Evolutionary conservation across 2,329 filamentous ascomycete genomes (phyloP).

Genomic region (Plectosphaerella plurivora): DNA sequence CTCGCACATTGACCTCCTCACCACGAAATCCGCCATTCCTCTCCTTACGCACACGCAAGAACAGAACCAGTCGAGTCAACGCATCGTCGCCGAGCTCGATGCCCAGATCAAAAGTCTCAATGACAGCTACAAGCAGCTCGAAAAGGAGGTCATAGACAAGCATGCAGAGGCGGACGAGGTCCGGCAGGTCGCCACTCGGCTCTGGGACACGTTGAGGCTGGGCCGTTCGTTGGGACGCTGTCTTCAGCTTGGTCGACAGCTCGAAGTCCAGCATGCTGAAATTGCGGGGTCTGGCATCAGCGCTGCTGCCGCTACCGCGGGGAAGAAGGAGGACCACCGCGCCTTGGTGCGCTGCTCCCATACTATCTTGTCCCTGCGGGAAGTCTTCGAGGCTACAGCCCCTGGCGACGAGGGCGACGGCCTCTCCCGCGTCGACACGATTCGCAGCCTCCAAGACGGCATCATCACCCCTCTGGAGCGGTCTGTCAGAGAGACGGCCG

Average conservation of each 20-base stretch:
- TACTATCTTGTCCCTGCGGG: conserved; percentile 70
- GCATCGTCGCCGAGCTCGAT: conserved; percentile 72
- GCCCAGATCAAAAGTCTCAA: conserved; percentile 75
- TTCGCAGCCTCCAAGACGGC: conserved; percentile 65
- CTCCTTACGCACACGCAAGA: conserved; percentile 73
- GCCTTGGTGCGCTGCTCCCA: conserved; percentile 79
- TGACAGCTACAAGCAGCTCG: conserved; percentile 78
- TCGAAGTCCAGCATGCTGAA: conserved; percentile 82
- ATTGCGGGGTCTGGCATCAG: conserved; percentile 37
- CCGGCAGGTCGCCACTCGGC: conserved; percentile 66
- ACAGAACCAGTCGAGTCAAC: conserved; percentile 67
- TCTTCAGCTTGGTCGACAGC: conserved; percentile 75
- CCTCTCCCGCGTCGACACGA: conserved; percentile 67
- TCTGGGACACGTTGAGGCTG: conserved; percentile 76
- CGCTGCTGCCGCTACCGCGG: conserved; percentile 23
- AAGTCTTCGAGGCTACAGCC: conserved; percentile 63
- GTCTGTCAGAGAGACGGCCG: conserved; percentile 66
- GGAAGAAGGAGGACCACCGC: conserved; percentile 65
- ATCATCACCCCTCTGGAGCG: conserved; percentile 70
- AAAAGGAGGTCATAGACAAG: conserved; percentile 80
- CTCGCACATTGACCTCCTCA: conserved; percentile 87
- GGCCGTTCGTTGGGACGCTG: conserved; percentile 73
- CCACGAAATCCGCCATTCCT: conserved; percentile 77
- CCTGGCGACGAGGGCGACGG: conserved; percentile 72
- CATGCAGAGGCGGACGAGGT: conserved; percentile 85